Conservation (phyloP, 371 early-diverging fungal genomes). For the Syncephalastrum contaminatum region DNA sequence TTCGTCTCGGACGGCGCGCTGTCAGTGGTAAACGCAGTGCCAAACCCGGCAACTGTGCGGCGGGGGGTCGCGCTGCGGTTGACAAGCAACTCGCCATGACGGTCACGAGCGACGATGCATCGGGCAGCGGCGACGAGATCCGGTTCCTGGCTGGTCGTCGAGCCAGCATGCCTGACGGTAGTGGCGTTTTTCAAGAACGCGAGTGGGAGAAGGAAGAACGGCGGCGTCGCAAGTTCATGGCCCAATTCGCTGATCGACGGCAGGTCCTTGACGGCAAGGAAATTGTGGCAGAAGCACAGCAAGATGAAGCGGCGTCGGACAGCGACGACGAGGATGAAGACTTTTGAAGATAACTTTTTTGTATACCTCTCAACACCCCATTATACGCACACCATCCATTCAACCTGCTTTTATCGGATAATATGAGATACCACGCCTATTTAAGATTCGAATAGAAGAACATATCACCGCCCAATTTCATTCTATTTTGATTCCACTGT, state of each 20-base stretch:
- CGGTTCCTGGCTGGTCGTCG: slow-evolving; percentile 33
- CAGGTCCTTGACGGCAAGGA: slow-evolving; percentile 18
- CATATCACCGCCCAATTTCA: too few relatives aligned
- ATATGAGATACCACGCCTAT: too few relatives aligned
- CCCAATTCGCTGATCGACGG: slow-evolving; percentile 80
- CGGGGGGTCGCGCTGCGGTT: not conserved
- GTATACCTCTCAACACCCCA: too few relatives aligned
- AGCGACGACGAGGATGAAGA: slow-evolving; percentile 7
- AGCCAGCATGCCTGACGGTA: slow-evolving; percentile 35
- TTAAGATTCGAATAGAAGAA: too few relatives aligned
- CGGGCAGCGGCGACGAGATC: slow-evolving; percentile 35
- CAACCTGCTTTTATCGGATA: too few relatives aligned
- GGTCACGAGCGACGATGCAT: slow-evolving; percentile 27
- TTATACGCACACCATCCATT: too few relatives aligned
- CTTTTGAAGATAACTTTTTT: too few relatives aligned
- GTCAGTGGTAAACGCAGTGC: slow-evolving; percentile 7
- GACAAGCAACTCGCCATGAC: not conserved
- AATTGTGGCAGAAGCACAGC: slow-evolving; percentile 10
- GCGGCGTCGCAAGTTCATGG: slow-evolving; percentile 62
- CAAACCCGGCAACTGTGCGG: slow-evolving; percentile 1
- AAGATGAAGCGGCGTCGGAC: slow-evolving; percentile 5
- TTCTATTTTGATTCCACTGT: too few relatives aligned
- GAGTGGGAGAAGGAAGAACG: slow-evolving; percentile 25
- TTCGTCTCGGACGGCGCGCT: slow-evolving; percentile 37
- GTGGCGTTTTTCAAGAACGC: slow-evolving; percentile 15